Percentiles rank a stretch among this genome's conserved stretches.
phyloP scores from a whole-genome alignment of 1,139 yeast species.

The Hansenula lynferdii region DNA sequence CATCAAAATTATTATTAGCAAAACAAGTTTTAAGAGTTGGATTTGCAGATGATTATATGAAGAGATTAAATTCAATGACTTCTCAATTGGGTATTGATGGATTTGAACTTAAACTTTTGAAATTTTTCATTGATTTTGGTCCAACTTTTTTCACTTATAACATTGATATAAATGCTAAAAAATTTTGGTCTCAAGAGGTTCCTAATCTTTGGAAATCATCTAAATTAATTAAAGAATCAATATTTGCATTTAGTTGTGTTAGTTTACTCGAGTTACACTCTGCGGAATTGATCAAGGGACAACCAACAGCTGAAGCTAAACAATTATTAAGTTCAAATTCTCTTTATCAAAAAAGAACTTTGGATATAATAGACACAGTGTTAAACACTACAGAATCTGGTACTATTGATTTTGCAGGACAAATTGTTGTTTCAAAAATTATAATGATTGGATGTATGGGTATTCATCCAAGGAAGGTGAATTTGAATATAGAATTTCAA shows the following conservation, averaged over 20 bases:
- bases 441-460: neutral
- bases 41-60: neutral
- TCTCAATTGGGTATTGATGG: slow-evolving; percentile 1
- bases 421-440: neutral
- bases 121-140: slow-evolving; percentile 8
- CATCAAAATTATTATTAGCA: no score
- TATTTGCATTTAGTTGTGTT: neutral
- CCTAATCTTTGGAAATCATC: neutral
- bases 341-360: no score
- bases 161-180: neutral
- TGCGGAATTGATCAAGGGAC: neutral
- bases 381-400: slow-evolving; percentile 3
- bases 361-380: no score
- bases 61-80: slow-evolving; percentile 3
- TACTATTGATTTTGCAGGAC: neutral
- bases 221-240: neutral
- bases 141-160: slow-evolving; percentile 2
- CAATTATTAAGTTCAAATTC: no score
- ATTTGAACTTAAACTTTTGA: slow-evolving; percentile 15
- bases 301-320: neutral
- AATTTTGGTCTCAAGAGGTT: slow-evolving; percentile 2
- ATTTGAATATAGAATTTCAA: no score
- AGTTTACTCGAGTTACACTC: neutral
- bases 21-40: no score
- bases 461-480: neutral